phyloP scores from a whole-genome alignment of 345 rosid species.

The Populus ilicifolia region DNA sequence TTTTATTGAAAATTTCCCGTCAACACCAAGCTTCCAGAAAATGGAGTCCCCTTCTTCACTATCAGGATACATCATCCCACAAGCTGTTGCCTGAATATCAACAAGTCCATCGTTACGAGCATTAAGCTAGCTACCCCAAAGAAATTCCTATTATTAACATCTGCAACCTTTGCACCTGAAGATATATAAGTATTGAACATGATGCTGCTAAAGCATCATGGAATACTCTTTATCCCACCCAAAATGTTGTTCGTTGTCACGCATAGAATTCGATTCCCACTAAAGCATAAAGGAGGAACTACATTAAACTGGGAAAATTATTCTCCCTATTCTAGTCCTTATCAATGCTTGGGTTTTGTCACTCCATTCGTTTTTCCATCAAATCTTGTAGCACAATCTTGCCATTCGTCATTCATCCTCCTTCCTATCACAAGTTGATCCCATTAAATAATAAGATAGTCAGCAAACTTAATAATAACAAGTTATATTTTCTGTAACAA shows the following conservation, averaged over 20 bases:
- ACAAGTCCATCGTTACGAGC: background rate
- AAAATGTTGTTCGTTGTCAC: background rate
- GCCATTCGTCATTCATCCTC: background rate
- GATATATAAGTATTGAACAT: background rate
- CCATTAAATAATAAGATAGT: too few species aligned
- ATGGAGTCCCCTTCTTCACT: background rate
- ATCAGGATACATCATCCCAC: background rate
- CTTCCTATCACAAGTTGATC: too few species aligned
- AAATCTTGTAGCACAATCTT: background rate
- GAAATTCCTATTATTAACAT: background rate
- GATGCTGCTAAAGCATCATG: background rate
- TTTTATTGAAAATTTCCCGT: background rate
- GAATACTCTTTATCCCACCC: background rate
- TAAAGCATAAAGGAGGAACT: background rate
- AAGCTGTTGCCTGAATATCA: background rate
- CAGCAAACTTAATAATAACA: too few species aligned
- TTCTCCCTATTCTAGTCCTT: background rate
- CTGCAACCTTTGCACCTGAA: background rate
- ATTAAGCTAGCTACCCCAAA: background rate
- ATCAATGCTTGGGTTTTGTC: background rate
- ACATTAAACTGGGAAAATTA: background rate
- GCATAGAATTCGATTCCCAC: background rate
- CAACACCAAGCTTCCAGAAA: background rate
- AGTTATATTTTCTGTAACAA: too few species aligned
- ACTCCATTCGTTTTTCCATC: background rate